Base-by-base conservation (phyloP, 495 filamentous ascomycete species). In the Lasiosphaeria miniovina region DNA sequence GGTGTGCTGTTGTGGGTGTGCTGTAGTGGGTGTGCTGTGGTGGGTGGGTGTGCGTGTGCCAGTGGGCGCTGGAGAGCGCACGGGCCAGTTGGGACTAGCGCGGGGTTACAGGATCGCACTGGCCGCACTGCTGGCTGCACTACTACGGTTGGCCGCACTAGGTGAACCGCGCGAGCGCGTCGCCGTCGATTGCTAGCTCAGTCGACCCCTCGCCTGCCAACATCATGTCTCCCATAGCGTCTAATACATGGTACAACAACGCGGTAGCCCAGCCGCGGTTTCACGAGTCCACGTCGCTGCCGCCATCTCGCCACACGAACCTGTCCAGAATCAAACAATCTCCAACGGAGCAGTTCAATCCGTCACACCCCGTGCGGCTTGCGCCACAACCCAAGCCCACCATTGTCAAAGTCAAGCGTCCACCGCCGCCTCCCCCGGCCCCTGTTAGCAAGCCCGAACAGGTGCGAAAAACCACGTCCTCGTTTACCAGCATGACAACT, bases 141-240 rank as follows among this genome's bases (percentile, higher is more conserved):
- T n/a, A n/a, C n/a, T n/a, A n/a, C n/a, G n/a, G n/a, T n/a, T n/a
- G n/a, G n/a, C n/a, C n/a, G n/a, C n/a, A n/a, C n/a, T n/a, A 75
- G 54, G 71, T 74, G 45, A 88, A 85, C 67, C 84, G 89, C 53
- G 89, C 91, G 15, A 94, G 89, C 69, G 88, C 89, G 17, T 96
- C 92, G 32, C 91, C 92, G 7, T 90, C 92, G 0, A 96, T 96
- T 61, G 86, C 90, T 17, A 94, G 90, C 70, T 80, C 96, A 40
- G 91, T 96, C 45, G 91, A 96, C 61, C 90, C 90, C 7, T 85
- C 88, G 10, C 71, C 69, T 10, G 69, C 74, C 57, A 53, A 35
- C 15, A 71, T 77, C 38, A 72, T 78, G 31, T 80, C 82, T 3
- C 76, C 77, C 24, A 68, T 74, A 33, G 71, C 79, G 6, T 68